Percentiles rank a stretch among this genome's conserved stretches.
These are phyloP conservation scores for Chalciporus piperatoides DNA, from an alignment of 1,284 basidiomycete species.

Conservation along the genomic window DNA sequence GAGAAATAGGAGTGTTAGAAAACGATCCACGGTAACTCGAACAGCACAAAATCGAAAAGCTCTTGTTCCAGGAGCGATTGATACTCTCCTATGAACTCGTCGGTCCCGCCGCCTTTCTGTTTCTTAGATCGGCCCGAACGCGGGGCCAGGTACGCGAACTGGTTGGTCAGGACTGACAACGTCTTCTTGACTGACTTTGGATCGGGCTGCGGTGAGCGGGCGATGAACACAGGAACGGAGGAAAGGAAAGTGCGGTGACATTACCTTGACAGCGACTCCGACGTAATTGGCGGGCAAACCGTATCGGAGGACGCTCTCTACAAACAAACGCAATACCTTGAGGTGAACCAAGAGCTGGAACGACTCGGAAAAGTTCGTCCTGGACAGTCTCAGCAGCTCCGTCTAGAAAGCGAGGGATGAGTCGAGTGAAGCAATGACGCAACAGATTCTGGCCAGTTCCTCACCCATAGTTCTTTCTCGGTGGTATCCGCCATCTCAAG, in stretches of 20 bases:
- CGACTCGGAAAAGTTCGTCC: slow-evolving; percentile 97
- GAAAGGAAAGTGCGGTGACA: slow-evolving; percentile 15
- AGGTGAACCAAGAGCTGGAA: slow-evolving; percentile 94
- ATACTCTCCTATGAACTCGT: slow-evolving; percentile 84
- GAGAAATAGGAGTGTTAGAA: slow-evolving; percentile 33
- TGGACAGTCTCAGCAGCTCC: slow-evolving; percentile 87
- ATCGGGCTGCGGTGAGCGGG: slow-evolving; percentile 62
- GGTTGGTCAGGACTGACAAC: slow-evolving; percentile 67
- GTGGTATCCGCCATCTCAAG: slow-evolving; percentile 76
- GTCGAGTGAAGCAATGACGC: neutral
- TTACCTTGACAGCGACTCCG: slow-evolving; percentile 78
- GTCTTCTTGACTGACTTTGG: slow-evolving; percentile 81
- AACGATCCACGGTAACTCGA: slow-evolving; percentile 80
- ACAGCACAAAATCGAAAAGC: slow-evolving; percentile 90
- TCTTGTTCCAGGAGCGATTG: slow-evolving; percentile 91
- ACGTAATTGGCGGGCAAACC: slow-evolving; percentile 93
- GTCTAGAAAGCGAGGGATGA: slow-evolving; percentile 51
- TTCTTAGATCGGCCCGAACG: slow-evolving; percentile 48
- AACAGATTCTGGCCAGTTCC: slow-evolving; percentile 20
- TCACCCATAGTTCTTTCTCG: slow-evolving; percentile 97
- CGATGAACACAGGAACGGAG: neutral
- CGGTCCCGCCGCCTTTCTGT: slow-evolving; percentile 39
- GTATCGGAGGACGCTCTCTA: slow-evolving; percentile 95
- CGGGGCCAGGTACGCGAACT: slow-evolving; percentile 79
- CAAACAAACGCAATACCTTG: slow-evolving; percentile 88